These are phyloP conservation scores for Lactifluus subvellereus DNA, from an alignment of 768 basidiomycete species.

Conservation along the genomic window DNA sequence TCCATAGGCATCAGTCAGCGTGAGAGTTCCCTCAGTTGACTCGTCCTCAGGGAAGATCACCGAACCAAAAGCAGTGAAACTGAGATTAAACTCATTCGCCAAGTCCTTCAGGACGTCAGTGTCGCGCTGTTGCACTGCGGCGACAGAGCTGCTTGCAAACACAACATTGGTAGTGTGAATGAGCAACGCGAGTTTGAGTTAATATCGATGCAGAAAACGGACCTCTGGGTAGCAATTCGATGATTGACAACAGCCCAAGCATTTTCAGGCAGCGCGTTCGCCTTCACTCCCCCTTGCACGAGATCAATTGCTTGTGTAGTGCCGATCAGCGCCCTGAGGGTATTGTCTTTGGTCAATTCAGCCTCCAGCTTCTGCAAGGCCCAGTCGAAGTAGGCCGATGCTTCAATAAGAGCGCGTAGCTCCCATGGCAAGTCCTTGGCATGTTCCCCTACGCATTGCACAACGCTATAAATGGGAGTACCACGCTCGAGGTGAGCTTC, in stretches of 20 bases:
- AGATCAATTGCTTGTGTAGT: constrained; percentile 35
- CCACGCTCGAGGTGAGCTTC: constrained; percentile 30
- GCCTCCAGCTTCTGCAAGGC: constrained; percentile 34
- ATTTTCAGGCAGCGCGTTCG: constrained; percentile 43
- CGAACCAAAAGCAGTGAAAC: constrained; percentile 38
- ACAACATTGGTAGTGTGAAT: not conserved
- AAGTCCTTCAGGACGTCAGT: constrained; percentile 28
- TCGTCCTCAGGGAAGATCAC: constrained; percentile 25
- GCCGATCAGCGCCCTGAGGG: constrained; percentile 32
- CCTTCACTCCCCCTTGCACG: constrained; percentile 39
- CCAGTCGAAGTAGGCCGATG: constrained; percentile 29
- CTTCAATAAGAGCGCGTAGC: constrained; percentile 30
- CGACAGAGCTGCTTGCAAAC: constrained; percentile 29
- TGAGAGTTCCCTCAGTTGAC: constrained; percentile 34
- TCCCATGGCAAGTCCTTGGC: constrained; percentile 33
- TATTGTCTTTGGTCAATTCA: constrained; percentile 26
- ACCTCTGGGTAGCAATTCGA: constrained; percentile 34
- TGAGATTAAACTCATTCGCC: constrained; percentile 37
- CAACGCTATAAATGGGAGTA: constrained; percentile 32
- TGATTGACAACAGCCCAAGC: constrained; percentile 31
- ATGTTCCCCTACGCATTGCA: constrained; percentile 42
- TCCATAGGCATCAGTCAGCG: constrained; percentile 35
- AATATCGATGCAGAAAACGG: not conserved
- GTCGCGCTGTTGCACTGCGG: constrained; percentile 30
- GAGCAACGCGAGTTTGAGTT: not conserved